These are phyloP conservation scores for Krasilnikovozyma curviuscula DNA, from an alignment of 768 basidiomycete species.

Conservation along the genomic window DNA sequence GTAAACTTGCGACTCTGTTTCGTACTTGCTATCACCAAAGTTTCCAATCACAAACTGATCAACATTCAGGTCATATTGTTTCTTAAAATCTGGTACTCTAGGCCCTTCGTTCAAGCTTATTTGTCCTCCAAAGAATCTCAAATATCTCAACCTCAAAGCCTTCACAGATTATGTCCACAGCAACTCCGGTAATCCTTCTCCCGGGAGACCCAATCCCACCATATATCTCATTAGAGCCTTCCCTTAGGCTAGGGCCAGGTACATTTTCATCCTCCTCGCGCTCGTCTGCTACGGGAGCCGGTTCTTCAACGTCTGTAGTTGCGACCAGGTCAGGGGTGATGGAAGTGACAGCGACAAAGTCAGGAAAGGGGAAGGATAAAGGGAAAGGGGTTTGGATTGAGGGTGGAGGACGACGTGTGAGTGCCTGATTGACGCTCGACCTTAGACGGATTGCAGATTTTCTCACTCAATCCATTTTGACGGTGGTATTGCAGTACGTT, in stretches of 20 bases:
- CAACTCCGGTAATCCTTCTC: conserved; percentile 6
- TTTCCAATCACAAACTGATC: too few relatives aligned
- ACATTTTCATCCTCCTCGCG: conserved; percentile 7
- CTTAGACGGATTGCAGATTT: neutral
- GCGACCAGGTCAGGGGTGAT: conserved; percentile 7
- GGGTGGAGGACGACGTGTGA: conserved; percentile 59
- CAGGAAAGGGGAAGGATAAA: conserved; percentile 31
- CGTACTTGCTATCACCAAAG: too few relatives aligned
- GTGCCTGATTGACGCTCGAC: conserved; percentile 23
- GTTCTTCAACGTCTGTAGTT: neutral
- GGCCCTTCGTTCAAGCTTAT: too few relatives aligned
- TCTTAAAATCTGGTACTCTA: too few relatives aligned
- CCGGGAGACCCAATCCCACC: conserved; percentile 6
- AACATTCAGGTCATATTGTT: too few relatives aligned
- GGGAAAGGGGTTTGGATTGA: conserved; percentile 78
- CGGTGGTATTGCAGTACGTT: conserved; percentile 43
- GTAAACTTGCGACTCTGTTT: too few relatives aligned
- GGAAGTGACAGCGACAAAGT: conserved; percentile 14
- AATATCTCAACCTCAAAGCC: too few relatives aligned
- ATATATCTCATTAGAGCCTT: neutral
- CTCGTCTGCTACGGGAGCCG: neutral
- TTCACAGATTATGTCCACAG: conserved; percentile 6
- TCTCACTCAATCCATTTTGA: neutral
- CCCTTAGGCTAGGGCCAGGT: conserved; percentile 10
- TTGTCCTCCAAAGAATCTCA: too few relatives aligned